These are phyloP conservation scores for Debaryomycetaceae sp. DNA, from an alignment of 1,139 yeast genomes.

Conservation along the genomic window DNA sequence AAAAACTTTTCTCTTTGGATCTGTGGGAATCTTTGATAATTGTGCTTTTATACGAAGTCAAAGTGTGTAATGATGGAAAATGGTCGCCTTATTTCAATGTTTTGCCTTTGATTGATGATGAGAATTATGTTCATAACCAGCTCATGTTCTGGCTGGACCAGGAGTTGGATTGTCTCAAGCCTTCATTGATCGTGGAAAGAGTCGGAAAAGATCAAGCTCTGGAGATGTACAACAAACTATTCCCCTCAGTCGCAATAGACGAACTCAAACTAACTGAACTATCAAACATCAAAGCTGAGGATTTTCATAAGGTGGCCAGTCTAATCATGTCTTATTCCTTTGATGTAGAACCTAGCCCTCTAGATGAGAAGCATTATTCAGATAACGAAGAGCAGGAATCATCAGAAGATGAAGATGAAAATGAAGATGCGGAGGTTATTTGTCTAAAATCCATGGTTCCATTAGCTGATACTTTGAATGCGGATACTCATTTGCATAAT, in stretches of 20 bases:
- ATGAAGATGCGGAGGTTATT: slow-evolving; percentile 29
- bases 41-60: slow-evolving; percentile 57
- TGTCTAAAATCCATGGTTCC: slow-evolving; percentile 86
- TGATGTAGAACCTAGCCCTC: slow-evolving; percentile 28
- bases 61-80: slow-evolving; percentile 40
- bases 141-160: slow-evolving; percentile 75
- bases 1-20: slow-evolving; percentile 40
- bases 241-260: slow-evolving; percentile 20
- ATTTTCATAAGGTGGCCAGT: slow-evolving; percentile 69
- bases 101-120: slow-evolving; percentile 49
- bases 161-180: slow-evolving; percentile 52
- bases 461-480: slow-evolving; percentile 84
- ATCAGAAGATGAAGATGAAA: slow-evolving; percentile 22
- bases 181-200: slow-evolving; percentile 67
- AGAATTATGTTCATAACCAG: slow-evolving; percentile 49
- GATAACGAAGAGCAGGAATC: slow-evolving; percentile 15
- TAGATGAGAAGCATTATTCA: slow-evolving; percentile 15
- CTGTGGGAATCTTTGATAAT: slow-evolving; percentile 81
- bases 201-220: slow-evolving; percentile 71
- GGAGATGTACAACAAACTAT: slow-evolving; percentile 46
- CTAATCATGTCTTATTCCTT: slow-evolving; percentile 46
- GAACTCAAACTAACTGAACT: slow-evolving; percentile 23
- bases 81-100: slow-evolving; percentile 75
- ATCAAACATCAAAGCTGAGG: slow-evolving; percentile 42
- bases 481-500: slow-evolving; percentile 76